Evolutionary conservation across 164 flowering plant genomes (phyloP).

Genomic region (Vitis rotundifolia): DNA sequence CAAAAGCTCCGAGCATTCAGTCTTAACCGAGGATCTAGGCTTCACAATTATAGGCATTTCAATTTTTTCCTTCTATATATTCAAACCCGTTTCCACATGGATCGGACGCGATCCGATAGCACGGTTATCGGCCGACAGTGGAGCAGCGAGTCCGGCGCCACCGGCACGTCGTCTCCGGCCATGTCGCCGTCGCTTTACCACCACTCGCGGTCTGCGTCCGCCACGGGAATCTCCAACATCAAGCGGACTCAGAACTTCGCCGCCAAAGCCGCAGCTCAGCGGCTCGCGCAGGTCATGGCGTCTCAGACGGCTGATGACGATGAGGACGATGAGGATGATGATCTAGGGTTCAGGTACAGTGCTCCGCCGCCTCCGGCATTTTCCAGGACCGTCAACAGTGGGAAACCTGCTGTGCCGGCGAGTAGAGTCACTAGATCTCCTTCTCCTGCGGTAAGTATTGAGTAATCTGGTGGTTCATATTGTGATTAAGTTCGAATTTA

Average conservation of each 20-base stretch:
- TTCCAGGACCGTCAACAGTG: slow-evolving; percentile 9
- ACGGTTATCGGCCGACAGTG: slow-evolving; percentile 40
- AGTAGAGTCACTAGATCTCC: slow-evolving; percentile 42
- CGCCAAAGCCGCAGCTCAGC: slow-evolving; percentile 81
- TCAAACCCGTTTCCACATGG: slow-evolving; percentile 23
- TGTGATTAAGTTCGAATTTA: not conserved
- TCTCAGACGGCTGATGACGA: slow-evolving; percentile 53
- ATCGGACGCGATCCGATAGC: slow-evolving; percentile 28
- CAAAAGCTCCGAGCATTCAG: no score
- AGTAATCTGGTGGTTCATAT: not conserved
- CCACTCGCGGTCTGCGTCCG: slow-evolving; percentile 47
- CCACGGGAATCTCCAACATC: slow-evolving; percentile 48
- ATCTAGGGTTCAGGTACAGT: slow-evolving; percentile 46
- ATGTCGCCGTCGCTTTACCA: slow-evolving; percentile 36
- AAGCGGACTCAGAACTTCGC: slow-evolving; percentile 66
- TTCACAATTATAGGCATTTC: no score
- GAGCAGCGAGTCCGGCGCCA: slow-evolving; percentile 35
- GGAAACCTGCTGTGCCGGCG: slow-evolving; percentile 1
- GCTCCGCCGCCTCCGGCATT: slow-evolving; percentile 43
- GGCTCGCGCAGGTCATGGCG: slow-evolving; percentile 82
- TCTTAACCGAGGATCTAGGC: not conserved
- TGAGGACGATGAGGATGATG: slow-evolving; percentile 53
- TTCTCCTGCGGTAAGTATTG: slow-evolving; percentile 48
- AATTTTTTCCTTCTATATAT: not conserved
- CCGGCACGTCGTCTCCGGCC: slow-evolving; percentile 23